Evolutionary conservation across 2,329 filamentous ascomycete genomes (phyloP), one percentile per base, ranked within the genome.

Genomic region (Colletotrichum gigasporum): DNA sequence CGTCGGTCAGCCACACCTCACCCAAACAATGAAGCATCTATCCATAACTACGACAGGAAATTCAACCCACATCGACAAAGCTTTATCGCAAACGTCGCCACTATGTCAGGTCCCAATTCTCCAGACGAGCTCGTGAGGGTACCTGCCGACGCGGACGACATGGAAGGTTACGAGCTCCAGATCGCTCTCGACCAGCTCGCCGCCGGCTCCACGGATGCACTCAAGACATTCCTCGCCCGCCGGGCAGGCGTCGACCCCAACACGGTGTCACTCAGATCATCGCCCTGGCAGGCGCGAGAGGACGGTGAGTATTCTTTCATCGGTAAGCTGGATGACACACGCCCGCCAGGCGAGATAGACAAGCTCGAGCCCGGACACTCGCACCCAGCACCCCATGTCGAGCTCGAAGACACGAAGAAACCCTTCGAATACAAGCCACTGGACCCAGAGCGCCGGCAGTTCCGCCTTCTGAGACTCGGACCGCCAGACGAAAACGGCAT

Each of bases 81-180:
- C n/a, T n/a, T n/a, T n/a, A n/a, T n/a, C n/a, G n/a, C n/a, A n/a
- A n/a, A n/a, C n/a, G n/a, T n/a, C n/a, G n/a, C n/a, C n/a, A n/a
- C n/a, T n/a, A n/a, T n/a, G n/a, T n/a, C n/a, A n/a, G n/a, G n/a
- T n/a, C n/a, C n/a, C n/a, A n/a, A n/a, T n/a, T n/a, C n/a, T n/a
- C n/a, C n/a, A n/a, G n/a, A n/a, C n/a, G n/a, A n/a, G n/a, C n/a
- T n/a, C n/a, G n/a, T n/a, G n/a, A n/a, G n/a, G n/a, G n/a, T n/a
- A n/a, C n/a, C n/a, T n/a, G n/a, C n/a, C n/a, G n/a, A n/a, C n/a
- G n/a, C n/a, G n/a, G n/a, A n/a, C n/a, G n/a, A n/a, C n/a, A n/a
- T n/a, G n/a, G 24, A 56, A 32, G 54, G 32, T n/a, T 62, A 62
- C 16, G 59, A 62, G 4, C n/a, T 50, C 3, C 59, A 62, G 16